Base-by-base conservation (phyloP, 2,329 filamentous ascomycete genomes). In the Beauveria varroae region DNA sequence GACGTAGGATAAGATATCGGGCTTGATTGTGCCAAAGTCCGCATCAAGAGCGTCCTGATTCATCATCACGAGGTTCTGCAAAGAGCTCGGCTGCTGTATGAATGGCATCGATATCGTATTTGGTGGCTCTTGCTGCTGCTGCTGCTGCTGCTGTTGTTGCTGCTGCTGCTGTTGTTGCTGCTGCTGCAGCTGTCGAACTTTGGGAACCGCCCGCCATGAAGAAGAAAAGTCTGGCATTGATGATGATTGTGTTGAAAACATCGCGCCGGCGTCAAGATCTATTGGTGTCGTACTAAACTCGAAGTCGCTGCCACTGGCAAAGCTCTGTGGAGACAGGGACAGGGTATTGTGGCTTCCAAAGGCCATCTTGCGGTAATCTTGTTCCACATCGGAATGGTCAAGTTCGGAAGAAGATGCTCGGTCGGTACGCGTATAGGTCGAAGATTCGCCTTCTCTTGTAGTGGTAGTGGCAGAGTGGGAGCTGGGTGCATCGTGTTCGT, bases 21-120 rank as follows among this genome's bases (percentile, higher is more conserved):
- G 81, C 73, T 84, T 84, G 65, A 84, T 79, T 28, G 77, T 80
- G 43, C 79, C 78, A 55, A 82, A 82, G 46, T 81, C 79, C 3
- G 77, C 77, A 64, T 82, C 81, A 30, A 83, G 70, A 3, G 83
- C 69, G 3, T 78, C 77, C 62, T 82, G 80, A 58, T 74, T 78
- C 37, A 83, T 71, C 72, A 82, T 72, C 51, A 77, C 73, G 64
- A 79, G 74, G 55, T 75, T 74, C 47, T 77, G 74, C 65, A 78
- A 74, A 57, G 77, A 69, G 16, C 73, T 70, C 41, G 76, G 71
- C 28, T 77, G 76, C 22, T 76, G 74, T 57, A 80, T 67, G 46
- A 76, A 78, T 50, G 79, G 75, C 63, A 78, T 74, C 3, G 71
- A 66, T 28, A 66, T 60, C 1, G 58, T 8, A 16, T 34, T 34